Percentiles rank a stretch among this genome's conserved stretches.
phyloP scores from a whole-genome alignment of 768 basidiomycete genomes.

The Rhizopogon sp. region DNA sequence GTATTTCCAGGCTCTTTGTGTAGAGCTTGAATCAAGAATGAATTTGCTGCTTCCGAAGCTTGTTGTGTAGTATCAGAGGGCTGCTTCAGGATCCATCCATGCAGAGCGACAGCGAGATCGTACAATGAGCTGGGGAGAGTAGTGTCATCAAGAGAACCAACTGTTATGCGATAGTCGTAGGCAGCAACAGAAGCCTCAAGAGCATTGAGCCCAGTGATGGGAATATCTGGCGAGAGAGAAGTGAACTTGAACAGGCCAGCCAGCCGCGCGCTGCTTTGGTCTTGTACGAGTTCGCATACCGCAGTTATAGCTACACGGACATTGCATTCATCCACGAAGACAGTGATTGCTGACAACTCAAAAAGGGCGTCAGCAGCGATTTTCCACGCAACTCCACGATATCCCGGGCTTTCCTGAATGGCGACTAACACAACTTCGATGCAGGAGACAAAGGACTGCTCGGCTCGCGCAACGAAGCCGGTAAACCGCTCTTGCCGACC shows the following conservation, averaged over 20 bases:
- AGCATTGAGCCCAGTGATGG: conserved; percentile 30
- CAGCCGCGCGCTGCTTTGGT: conserved; percentile 37
- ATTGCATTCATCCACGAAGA: conserved; percentile 40
- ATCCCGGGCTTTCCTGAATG: conserved; percentile 51
- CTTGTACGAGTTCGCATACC: conserved; percentile 34
- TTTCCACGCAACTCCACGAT: conserved; percentile 81
- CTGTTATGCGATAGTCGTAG: conserved; percentile 56
- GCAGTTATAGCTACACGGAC: conserved; percentile 30
- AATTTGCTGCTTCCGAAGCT: conserved; percentile 38
- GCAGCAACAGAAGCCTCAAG: conserved; percentile 52
- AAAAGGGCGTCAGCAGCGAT: conserved; percentile 70
- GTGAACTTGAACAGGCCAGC: conserved; percentile 34
- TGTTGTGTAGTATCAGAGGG: conserved; percentile 12
- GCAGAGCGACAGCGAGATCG: conserved; percentile 66
- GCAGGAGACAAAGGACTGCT: conserved; percentile 64
- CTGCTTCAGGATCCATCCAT: conserved; percentile 38
- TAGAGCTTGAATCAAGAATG: conserved; percentile 66
- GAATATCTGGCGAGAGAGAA: conserved; percentile 13
- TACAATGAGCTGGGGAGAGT: conserved; percentile 59
- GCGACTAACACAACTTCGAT: conserved; percentile 45
- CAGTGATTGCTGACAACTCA: conserved; percentile 50
- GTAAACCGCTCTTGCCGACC: conserved; percentile 58
- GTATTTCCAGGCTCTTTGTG: conserved; percentile 68
- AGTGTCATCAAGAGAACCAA: conserved; percentile 48
- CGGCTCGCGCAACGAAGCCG: conserved; percentile 74